Evolutionary conservation across 2,329 filamentous ascomycete species (phyloP).

Genomic region (Rhynchosporium graminicola): DNA sequence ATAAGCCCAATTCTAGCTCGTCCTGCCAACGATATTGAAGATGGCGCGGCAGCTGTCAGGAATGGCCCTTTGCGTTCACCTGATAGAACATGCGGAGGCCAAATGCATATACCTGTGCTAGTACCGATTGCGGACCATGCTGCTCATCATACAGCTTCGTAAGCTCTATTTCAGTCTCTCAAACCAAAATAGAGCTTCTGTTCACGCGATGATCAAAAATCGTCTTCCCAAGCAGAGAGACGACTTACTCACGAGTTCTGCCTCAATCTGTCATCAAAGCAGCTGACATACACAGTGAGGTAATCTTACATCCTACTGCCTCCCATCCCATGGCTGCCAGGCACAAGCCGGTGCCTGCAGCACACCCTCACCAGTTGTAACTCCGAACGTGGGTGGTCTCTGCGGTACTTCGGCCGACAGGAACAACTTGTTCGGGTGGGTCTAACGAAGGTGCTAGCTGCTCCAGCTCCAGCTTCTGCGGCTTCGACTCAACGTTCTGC

Average conservation of each 20-base stretch:
- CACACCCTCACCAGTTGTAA: neutral
- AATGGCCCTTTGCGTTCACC: neutral
- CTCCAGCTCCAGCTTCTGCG: conserved; percentile 17
- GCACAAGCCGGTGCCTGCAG: conserved; percentile 12
- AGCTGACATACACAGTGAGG: conserved; percentile 11
- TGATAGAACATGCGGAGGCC: conserved; percentile 20
- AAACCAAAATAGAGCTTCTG: neutral
- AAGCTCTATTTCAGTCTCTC: neutral
- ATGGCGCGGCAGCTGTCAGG: neutral
- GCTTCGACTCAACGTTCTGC: conserved; percentile 16
- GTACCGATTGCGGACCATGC: conserved; percentile 14
- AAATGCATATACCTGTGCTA: conserved; percentile 12
- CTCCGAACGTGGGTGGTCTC: conserved; percentile 15
- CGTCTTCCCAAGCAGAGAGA: neutral
- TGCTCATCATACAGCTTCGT: conserved; percentile 19
- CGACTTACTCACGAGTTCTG: neutral
- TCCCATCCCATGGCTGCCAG: conserved; percentile 19
- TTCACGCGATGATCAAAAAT: neutral
- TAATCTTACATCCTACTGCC: conserved; percentile 18
- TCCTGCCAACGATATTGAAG: conserved; percentile 3
- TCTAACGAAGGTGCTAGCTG: conserved; percentile 20
- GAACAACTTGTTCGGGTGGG: conserved; percentile 15
- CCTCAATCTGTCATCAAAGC: neutral
- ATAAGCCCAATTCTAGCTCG: neutral
- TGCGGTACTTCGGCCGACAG: conserved; percentile 8